Conservation (phyloP, 176 grass and related monocot species). For the Oryza meyeriana region DNA sequence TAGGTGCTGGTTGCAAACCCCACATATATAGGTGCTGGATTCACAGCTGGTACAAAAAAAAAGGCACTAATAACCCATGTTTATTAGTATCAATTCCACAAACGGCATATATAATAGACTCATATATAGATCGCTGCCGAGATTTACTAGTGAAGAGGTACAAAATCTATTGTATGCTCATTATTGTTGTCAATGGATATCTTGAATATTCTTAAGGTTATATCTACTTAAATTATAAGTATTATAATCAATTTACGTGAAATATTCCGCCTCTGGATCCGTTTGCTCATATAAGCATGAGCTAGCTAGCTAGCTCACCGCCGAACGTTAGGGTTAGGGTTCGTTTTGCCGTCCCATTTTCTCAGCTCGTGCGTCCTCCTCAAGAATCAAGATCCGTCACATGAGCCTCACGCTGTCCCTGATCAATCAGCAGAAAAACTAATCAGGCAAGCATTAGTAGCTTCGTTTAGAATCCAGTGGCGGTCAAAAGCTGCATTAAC, state of each 20-base stretch:
- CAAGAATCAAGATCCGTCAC: conserved; percentile 30
- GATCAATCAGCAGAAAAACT: background rate
- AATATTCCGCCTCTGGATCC: background rate
- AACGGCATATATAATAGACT: no score
- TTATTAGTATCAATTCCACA: no score
- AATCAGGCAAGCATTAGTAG: background rate
- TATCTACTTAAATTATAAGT: background rate
- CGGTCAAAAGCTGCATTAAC: conserved; percentile 33
- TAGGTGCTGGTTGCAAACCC: no score
- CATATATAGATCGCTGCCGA: no score
- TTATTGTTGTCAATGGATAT: background rate
- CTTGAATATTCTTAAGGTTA: background rate
- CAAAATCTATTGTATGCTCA: no score
- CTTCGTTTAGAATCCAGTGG: conserved; percentile 18
- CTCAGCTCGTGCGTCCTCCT: background rate
- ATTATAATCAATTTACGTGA: background rate
- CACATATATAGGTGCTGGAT: no score
- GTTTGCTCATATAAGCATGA: background rate
- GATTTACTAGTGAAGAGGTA: no score
- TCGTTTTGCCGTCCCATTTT: background rate
- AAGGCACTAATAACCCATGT: no score
- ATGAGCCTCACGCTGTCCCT: conserved; percentile 19
- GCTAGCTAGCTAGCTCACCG: background rate
- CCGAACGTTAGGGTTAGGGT: background rate
- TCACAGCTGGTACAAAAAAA: no score